Base-by-base conservation (phyloP, 768 basidiomycete species). In the Rubroboletus pulcherrimus region DNA sequence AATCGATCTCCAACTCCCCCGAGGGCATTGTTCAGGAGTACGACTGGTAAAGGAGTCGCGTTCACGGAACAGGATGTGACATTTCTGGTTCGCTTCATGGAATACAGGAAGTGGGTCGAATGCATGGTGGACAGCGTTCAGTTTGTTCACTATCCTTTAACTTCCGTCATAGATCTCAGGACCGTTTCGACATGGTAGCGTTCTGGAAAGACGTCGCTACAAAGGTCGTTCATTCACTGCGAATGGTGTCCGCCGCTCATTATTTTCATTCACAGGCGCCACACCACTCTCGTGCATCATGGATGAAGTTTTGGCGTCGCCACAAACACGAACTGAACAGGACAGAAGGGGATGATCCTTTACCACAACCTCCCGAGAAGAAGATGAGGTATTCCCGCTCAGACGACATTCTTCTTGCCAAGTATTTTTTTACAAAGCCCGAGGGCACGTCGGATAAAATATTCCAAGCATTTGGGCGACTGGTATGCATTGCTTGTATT, bases 291-390 rank as follows among this genome's bases (percentile, higher is more conserved):
- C 85, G 90, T 37, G 91, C 91, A 45, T 93, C 91, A 7, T 93
- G 91, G 91, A 91, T 93, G 89, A 93, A 93, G 71, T 93, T 85
- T 71, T 93, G 90, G 83, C 81, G 91, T 15, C 77, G 91, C 53
- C 91, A 93, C 68, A 91, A 90, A 61, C 91, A 93, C 62, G 91
- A 93, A 62, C 73, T 91, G 37, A 78, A 86, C 49, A 81, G 81
- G 54, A 75, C 77, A 3, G 84, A 85, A n/a, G 76, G 73, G 1
- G 86, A 87, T 56, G 87, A 84, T 11, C 87, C 87, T 1, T 73
- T 89, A 12, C 89, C 90, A 6, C 78, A 79, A 26, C 86, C 86
- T 4, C 89, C 91, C 0, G 87, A 89, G 63, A 93, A 93, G 78
- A 91, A 93, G 71, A 85, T 89, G 85, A 83, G 91, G 17, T 93